These are phyloP conservation scores for Aspergillus hancockii DNA, from an alignment of 495 filamentous ascomycete genomes.

Conservation along the genomic window DNA sequence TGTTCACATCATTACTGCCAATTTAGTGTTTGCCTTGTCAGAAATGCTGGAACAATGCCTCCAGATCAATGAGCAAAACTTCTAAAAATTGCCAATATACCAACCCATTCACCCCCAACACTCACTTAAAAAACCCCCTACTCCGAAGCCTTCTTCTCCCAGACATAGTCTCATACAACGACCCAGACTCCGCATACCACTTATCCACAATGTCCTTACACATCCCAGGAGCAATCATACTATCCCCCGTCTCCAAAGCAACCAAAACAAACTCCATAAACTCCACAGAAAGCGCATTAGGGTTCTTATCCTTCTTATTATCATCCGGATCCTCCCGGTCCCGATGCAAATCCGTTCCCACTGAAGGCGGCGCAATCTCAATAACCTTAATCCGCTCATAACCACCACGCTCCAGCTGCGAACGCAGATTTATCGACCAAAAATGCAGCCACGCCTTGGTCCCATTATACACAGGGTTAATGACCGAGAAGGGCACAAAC, in stretches of 20 bases:
- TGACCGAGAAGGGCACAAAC: constrained; percentile 40
- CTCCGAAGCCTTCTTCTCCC: no score
- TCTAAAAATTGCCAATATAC: no score
- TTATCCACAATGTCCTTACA: constrained; percentile 30
- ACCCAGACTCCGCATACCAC: constrained; percentile 41
- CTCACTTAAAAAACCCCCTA: no score
- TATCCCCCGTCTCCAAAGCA: constrained; percentile 39
- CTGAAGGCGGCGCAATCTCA: constrained; percentile 50
- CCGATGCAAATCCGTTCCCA: constrained; percentile 49
- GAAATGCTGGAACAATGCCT: no score
- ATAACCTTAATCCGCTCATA: constrained; percentile 40
- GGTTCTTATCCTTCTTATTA: constrained; percentile 52
- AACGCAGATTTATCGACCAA: constrained; percentile 47
- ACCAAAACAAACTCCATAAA: constrained; percentile 43
- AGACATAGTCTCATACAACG: constrained; percentile 16
- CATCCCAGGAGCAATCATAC: constrained; percentile 39
- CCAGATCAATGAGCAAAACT: no score
- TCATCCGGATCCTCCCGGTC: constrained; percentile 51
- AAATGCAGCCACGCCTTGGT: constrained; percentile 53
- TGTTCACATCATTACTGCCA: no score
- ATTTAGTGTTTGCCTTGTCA: no score
- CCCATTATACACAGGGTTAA: constrained; percentile 51
- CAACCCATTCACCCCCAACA: no score
- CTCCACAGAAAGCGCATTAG: constrained; percentile 37
- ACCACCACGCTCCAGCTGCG: constrained; percentile 34